A percentile compares a stretch with the other conserved stretches of the same genome.
These are phyloP conservation scores for Ophiosphaerella narmari DNA, from an alignment of 2,329 filamentous ascomycete species.

Conservation along the genomic window DNA sequence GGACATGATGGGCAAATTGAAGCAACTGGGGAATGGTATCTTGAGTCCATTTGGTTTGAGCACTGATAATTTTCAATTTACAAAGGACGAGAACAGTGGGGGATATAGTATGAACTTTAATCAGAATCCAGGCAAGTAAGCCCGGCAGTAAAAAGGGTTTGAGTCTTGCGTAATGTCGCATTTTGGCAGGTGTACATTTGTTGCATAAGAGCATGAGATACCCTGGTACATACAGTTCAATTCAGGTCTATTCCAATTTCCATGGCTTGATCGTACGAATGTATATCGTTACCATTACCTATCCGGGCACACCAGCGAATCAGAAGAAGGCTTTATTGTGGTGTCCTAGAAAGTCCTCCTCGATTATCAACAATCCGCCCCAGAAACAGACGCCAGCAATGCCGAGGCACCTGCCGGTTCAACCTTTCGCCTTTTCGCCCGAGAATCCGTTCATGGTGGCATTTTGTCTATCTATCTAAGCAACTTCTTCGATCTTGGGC, in stretches of 20 bases:
- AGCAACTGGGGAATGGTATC: slow-evolving; percentile 87
- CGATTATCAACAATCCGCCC: slow-evolving; percentile 4
- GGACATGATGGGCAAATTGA: slow-evolving; percentile 98
- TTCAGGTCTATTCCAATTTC: no score
- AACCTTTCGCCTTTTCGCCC: slow-evolving; percentile 7
- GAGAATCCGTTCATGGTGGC: slow-evolving; percentile 15
- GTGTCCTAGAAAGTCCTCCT: slow-evolving; percentile 1
- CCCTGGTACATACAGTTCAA: background rate
- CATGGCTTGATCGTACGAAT: background rate
- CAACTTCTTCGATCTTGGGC: slow-evolving; percentile 55
- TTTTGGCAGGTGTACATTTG: background rate
- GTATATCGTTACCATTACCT: slow-evolving; percentile 20
- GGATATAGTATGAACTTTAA: slow-evolving; percentile 94
- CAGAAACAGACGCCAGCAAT: slow-evolving; percentile 6
- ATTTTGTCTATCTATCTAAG: slow-evolving; percentile 19
- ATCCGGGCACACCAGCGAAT: slow-evolving; percentile 9
- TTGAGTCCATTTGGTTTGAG: slow-evolving; percentile 91
- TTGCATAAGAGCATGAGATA: background rate
- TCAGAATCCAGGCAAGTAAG: slow-evolving; percentile 41
- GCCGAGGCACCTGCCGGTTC: slow-evolving; percentile 9
- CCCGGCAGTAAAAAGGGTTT: no score
- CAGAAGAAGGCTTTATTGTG: slow-evolving; percentile 1
- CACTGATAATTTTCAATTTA: slow-evolving; percentile 93
- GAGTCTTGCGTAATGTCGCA: background rate
- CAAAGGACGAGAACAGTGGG: slow-evolving; percentile 84